Evolutionary conservation across 1,284 basidiomycete species (phyloP), one percentile per base, ranked within the genome.

Genomic region (Trametes sp.): DNA sequence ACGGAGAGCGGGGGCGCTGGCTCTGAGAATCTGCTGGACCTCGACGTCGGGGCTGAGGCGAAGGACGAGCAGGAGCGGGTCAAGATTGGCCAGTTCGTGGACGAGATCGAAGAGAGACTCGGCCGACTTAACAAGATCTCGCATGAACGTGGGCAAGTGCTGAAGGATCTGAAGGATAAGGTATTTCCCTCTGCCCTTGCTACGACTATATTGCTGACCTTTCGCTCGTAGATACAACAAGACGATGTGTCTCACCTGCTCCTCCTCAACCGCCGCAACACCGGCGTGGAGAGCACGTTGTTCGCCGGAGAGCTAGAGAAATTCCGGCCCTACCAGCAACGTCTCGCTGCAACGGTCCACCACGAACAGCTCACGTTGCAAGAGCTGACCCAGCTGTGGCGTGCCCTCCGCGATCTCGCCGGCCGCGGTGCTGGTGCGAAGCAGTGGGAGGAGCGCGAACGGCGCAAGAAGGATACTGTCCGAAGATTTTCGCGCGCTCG

Each of bases 161-260:
- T 99, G 51, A 94, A 93, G 74, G 96, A 98, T 74, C 82, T 99
- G 52, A 98, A 98, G 76, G 95, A 98, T 51, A 95, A 94, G 84
- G 93, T 92, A 9, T 31, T 4, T 26, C 7, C 11, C 10, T 9
- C 0, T 41, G 7, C 29, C 14, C 62, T 52, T 57, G 42, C 29
- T 26, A 14, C 38, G 42, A 24, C 52, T 46, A 23, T 26, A 14
- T 29, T 41, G 35, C 33, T 52, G 10, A 52, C 35, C 23, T 41
- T 21, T 16, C 13, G 14, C 41, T 49, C 36, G 2, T 72, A 96
- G 94, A 87, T 98, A 50, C 98, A 98, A 85, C 84, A 85, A 31
- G 98, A 99, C 77, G 98, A 99, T 71, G 97, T 99, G 10, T 98
- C 96, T 0, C 95, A 98, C 73, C 82, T 98, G 0, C 85, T 99